Conservation (phyloP, 225 moss, liverwort and hornwort species). For the Ulota crispa region DNA sequence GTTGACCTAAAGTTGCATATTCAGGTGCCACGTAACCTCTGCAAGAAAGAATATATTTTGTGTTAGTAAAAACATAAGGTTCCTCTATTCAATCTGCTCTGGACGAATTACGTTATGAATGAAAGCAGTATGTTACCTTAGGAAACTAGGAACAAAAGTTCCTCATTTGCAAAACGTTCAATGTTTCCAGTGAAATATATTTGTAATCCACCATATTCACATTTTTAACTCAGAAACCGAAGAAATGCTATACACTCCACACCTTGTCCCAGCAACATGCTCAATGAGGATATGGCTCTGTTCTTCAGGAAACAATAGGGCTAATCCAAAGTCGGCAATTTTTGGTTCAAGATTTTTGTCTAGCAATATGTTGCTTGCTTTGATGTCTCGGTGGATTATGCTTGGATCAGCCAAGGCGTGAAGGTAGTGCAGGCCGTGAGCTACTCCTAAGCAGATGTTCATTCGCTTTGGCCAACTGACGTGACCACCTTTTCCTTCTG, state of each 20-base stretch:
- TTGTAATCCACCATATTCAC: neutral
- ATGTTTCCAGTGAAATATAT: neutral
- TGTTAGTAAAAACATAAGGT: neutral
- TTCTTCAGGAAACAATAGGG: slow-evolving; percentile 29
- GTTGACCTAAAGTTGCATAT: slow-evolving; percentile 28
- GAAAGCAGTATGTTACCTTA: too few relatives aligned
- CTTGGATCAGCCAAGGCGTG: slow-evolving; percentile 30
- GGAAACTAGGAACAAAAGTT: neutral
- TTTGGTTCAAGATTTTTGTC: slow-evolving; percentile 32
- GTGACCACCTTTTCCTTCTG: slow-evolving; percentile 26
- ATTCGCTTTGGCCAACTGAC: slow-evolving; percentile 29
- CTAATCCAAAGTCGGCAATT: slow-evolving; percentile 60
- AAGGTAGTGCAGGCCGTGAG: slow-evolving; percentile 33
- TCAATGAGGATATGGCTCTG: slow-evolving; percentile 25
- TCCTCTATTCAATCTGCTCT: neutral
- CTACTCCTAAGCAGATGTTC: slow-evolving; percentile 26
- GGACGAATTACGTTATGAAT: neutral
- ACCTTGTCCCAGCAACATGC: slow-evolving; percentile 41
- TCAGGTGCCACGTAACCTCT: slow-evolving; percentile 26
- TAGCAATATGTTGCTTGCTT: slow-evolving; percentile 26
- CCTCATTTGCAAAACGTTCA: neutral
- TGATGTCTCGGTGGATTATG: slow-evolving; percentile 32
- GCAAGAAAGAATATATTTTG: neutral
- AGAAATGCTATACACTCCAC: neutral
- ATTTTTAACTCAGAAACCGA: neutral